These are phyloP conservation scores for Trichophyton rubrum DNA, from an alignment of 2,329 filamentous ascomycete genomes.

Conservation along the genomic window DNA sequence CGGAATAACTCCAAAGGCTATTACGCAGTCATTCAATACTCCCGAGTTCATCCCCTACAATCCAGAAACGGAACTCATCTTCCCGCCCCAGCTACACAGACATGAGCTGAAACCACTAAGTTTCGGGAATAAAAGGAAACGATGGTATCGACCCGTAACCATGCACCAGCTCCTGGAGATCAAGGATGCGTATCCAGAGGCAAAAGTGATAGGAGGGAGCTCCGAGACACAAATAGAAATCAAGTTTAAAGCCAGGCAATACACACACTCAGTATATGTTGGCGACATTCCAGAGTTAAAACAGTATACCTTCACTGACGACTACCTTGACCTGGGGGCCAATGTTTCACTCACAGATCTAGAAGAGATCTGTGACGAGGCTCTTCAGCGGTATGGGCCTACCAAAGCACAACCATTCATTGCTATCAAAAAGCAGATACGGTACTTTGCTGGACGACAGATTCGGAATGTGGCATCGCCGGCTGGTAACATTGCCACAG, in stretches of 20 bases:
- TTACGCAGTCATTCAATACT: slow-evolving; percentile 51
- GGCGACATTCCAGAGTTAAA: slow-evolving; percentile 85
- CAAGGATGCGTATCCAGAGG: slow-evolving; percentile 69
- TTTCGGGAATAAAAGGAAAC: slow-evolving; percentile 90
- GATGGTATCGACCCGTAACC: slow-evolving; percentile 83
- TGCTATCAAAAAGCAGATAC: slow-evolving; percentile 87
- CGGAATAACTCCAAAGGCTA: slow-evolving; percentile 30
- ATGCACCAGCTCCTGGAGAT: slow-evolving; percentile 81
- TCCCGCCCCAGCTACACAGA: slow-evolving; percentile 72
- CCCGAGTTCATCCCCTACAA: slow-evolving; percentile 92
- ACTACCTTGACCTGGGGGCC: slow-evolving; percentile 80
- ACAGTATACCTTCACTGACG: slow-evolving; percentile 65
- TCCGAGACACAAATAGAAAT: slow-evolving; percentile 97
- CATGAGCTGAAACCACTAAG: slow-evolving; percentile 69
- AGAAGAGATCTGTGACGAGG: slow-evolving; percentile 69
- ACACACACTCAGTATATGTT: slow-evolving; percentile 79
- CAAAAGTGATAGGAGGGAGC: slow-evolving; percentile 90
- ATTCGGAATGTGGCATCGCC: slow-evolving; percentile 97
- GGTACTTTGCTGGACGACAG: slow-evolving; percentile 87
- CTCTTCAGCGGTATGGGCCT: slow-evolving; percentile 63
- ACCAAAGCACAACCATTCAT: slow-evolving; percentile 64
- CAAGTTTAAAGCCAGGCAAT: slow-evolving; percentile 92
- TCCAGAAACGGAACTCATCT: slow-evolving; percentile 87
- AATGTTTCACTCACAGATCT: slow-evolving; percentile 89
- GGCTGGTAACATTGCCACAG: slow-evolving; percentile 85